These are phyloP conservation scores for Westerdykella aurantiaca DNA, from an alignment of 2,329 filamentous ascomycete species.

Conservation along the genomic window DNA sequence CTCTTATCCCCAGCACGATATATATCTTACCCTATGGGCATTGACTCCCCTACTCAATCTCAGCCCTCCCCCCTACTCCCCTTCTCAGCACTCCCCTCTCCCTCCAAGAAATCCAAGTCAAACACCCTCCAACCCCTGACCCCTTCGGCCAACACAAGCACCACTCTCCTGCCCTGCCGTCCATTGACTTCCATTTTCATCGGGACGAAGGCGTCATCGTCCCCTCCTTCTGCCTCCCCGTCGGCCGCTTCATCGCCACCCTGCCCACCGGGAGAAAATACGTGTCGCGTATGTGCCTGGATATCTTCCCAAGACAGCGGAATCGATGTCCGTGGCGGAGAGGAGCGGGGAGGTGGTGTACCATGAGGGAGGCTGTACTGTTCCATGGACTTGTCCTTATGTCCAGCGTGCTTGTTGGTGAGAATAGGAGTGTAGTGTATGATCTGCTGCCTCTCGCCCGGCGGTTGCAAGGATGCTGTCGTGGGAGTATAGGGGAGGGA, in stretches of 20 bases:
- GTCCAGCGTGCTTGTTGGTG: no score
- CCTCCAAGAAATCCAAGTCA: constrained; percentile 45
- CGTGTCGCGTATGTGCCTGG: constrained; percentile 38
- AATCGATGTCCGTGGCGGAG: not conserved
- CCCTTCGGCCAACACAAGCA: constrained; percentile 52
- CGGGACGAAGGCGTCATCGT: constrained; percentile 43
- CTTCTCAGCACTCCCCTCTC: constrained; percentile 4
- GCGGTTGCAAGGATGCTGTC: not conserved
- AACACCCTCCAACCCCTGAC: constrained; percentile 51
- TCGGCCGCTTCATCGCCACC: no score
- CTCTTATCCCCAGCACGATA: no score
- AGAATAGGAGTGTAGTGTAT: no score
- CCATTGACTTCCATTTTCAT: constrained; percentile 51
- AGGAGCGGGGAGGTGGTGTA: not conserved
- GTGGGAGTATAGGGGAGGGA: constrained; percentile 16
- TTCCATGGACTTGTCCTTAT: no score
- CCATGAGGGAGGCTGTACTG: constrained; percentile 3
- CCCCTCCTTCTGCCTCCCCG: no score
- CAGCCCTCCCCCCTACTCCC: no score
- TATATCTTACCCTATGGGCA: no score
- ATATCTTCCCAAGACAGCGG: constrained; percentile 8
- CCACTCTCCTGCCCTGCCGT: constrained; percentile 46
- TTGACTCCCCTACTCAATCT: no score
- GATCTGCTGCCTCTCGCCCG: not conserved
- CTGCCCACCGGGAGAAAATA: constrained; percentile 31